These are phyloP conservation scores for Backusella liffmaniae DNA, from an alignment of 192 early-diverging fungal species.

Conservation along the genomic window DNA sequence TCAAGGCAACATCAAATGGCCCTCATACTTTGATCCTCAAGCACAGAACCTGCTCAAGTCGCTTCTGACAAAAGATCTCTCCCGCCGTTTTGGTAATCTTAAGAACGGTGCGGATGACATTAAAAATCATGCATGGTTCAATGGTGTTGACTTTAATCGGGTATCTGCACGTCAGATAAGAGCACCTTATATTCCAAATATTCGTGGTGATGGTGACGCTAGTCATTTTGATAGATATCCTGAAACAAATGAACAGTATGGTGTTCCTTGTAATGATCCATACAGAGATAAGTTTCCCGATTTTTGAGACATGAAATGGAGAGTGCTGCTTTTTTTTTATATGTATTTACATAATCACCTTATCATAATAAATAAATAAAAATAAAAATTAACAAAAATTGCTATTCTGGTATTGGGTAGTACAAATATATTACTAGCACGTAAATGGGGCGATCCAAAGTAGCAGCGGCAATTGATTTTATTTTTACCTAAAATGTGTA, in stretches of 20 bases:
- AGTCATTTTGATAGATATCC: conserved; percentile 95
- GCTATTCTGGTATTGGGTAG: neutral
- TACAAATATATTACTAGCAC: neutral
- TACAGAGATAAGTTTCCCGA: conserved; percentile 22
- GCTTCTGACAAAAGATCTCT: conserved; percentile 77
- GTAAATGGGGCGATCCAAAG: neutral
- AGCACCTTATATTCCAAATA: conserved; percentile 84
- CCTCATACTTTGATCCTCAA: conserved; percentile 75
- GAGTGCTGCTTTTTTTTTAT: neutral
- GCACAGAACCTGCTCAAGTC: conserved; percentile 84
- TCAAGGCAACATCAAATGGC: conserved; percentile 79
- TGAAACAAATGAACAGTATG: conserved; percentile 91
- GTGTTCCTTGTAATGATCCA: conserved; percentile 36
- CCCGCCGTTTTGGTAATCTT: conserved; percentile 86
- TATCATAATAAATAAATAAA: conserved; percentile 56
- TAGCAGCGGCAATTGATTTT: neutral
- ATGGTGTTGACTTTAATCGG: conserved; percentile 87
- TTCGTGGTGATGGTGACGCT: conserved; percentile 83
- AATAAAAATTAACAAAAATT: conserved; percentile 66
- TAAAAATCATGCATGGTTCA: conserved; percentile 94
- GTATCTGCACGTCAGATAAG: conserved; percentile 71
- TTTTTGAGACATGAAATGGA: neutral
- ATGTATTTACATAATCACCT: conserved; percentile 37
- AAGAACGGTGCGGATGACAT: conserved; percentile 84
- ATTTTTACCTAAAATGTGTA: neutral